Percentiles rank a stretch among this genome's conserved stretches.
These are phyloP conservation scores for Sclerotinia nivalis DNA, from an alignment of 2,329 filamentous ascomycete genomes.

Conservation along the genomic window DNA sequence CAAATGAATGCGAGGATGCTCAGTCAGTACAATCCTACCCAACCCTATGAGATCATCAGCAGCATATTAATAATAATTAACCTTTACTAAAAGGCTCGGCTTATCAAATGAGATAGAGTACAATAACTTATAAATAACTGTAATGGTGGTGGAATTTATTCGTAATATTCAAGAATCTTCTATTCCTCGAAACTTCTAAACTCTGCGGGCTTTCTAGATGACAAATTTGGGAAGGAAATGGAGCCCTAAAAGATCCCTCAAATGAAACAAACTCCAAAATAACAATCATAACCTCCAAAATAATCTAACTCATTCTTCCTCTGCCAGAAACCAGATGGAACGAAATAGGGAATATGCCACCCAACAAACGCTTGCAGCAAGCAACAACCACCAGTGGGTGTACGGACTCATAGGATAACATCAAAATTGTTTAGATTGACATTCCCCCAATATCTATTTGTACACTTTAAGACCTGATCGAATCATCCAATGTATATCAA, in stretches of 20 bases:
- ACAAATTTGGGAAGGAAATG: neutral
- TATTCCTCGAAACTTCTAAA: neutral
- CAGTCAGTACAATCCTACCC: neutral
- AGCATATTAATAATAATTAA: too few species aligned
- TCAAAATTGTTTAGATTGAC: too few species aligned
- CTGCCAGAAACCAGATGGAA: conserved; percentile 4
- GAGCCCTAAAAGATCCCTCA: neutral
- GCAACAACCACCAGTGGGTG: neutral
- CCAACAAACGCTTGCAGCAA: neutral
- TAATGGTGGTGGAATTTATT: neutral
- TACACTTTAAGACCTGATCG: too few species aligned
- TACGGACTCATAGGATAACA: neutral
- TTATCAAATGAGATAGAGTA: neutral
- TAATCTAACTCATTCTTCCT: neutral
- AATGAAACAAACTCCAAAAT: neutral
- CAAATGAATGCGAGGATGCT: neutral
- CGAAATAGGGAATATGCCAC: neutral
- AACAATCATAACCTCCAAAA: neutral
- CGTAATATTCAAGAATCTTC: neutral
- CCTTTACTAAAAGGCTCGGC: neutral
- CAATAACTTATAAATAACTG: neutral
- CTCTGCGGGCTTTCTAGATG: neutral
- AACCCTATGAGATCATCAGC: neutral
- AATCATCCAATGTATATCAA: too few species aligned
- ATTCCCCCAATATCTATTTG: too few species aligned